A percentile compares a stretch with the other conserved stretches of the same genome.
These are phyloP conservation scores for Cercophora newfieldiana DNA, from an alignment of 495 filamentous ascomycete species.

Conservation along the genomic window DNA sequence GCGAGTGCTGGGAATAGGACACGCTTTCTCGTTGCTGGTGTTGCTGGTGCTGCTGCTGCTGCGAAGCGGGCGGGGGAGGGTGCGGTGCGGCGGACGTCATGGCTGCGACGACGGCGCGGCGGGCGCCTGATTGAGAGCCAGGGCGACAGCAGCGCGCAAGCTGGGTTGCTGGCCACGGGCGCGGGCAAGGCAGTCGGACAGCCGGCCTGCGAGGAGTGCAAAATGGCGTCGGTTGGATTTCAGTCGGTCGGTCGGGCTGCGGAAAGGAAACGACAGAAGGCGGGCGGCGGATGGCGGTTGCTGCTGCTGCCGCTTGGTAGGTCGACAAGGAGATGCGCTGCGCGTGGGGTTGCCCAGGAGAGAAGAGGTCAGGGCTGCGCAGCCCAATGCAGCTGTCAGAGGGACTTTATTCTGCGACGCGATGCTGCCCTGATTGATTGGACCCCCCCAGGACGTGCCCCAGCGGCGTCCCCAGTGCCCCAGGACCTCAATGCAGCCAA, in stretches of 20 bases:
- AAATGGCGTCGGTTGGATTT: not conserved
- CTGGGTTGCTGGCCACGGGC: slow-evolving; percentile 4
- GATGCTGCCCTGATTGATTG: slow-evolving; percentile 16
- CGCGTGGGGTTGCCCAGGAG: slow-evolving; percentile 18
- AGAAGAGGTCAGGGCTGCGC: slow-evolving; percentile 13
- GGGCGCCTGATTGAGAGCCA: slow-evolving; percentile 25
- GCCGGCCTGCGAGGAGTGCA: slow-evolving; percentile 7
- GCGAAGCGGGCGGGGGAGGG: slow-evolving; percentile 23
- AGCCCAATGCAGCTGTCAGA: slow-evolving; percentile 15
- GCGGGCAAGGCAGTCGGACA: slow-evolving; percentile 7
- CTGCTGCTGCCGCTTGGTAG: not conserved
- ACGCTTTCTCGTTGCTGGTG: slow-evolving; percentile 20
- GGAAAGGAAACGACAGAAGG: not conserved
- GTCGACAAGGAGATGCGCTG: not conserved
- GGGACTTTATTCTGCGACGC: slow-evolving; percentile 25
- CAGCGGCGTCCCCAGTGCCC: not conserved
- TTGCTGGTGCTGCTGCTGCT: slow-evolving; percentile 25
- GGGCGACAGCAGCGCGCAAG: slow-evolving; percentile 20
- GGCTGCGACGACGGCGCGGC: slow-evolving; percentile 29
- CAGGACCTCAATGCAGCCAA: not conserved
- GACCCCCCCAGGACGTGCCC: not conserved
- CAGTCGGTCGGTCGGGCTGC: not conserved
- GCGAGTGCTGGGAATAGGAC: slow-evolving; percentile 20
- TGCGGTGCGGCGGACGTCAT: slow-evolving; percentile 34
- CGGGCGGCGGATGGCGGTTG: not conserved